Conservation (phyloP, 257 asterid species). For the Solanum paucissectum region DNA sequence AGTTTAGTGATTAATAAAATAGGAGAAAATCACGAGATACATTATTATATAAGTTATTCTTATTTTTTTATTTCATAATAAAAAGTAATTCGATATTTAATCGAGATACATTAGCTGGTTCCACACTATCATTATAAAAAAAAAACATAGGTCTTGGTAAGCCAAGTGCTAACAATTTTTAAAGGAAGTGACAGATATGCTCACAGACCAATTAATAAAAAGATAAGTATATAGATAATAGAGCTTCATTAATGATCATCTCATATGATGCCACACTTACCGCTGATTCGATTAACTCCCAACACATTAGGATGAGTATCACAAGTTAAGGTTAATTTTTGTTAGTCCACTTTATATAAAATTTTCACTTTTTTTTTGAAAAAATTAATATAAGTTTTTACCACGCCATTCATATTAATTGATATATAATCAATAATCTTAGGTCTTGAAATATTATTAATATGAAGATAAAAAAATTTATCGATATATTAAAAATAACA, state of each 20-base stretch:
- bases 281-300: not conserved
- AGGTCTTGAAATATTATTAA: no score
- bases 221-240: not conserved
- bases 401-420: no score
- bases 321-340: no score
- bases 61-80: no score
- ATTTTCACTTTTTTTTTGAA: no score
- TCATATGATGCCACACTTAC: conserved; percentile 7
- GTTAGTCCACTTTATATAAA: no score
- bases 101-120: not conserved
- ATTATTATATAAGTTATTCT: not conserved
- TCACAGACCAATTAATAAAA: conserved; percentile 26
- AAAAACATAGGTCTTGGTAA: not conserved
- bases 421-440: no score
- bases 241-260: conserved; percentile 21
- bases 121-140: not conserved
- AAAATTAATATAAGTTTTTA: no score
- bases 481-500: no score
- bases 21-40: not conserved
- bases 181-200: conserved; percentile 46
- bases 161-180: not conserved
- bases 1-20: not conserved
- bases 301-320: no score
- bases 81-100: not conserved
- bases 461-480: no score